These are phyloP conservation scores for Lizonia empirigonia DNA, from an alignment of 2,329 filamentous ascomycete genomes.

Conservation along the genomic window DNA sequence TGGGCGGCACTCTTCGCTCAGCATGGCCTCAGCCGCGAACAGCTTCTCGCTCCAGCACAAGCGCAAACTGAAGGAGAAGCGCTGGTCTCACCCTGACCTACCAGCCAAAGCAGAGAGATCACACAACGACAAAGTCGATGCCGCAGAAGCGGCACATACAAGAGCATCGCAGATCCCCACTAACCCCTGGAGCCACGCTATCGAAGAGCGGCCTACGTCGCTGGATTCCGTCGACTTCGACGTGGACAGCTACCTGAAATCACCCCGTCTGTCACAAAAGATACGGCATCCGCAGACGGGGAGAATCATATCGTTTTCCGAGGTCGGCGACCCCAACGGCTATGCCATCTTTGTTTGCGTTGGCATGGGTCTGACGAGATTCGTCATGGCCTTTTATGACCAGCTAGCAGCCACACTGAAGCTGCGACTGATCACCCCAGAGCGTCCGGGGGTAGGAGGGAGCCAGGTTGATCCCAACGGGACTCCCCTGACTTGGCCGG, in stretches of 20 bases:
- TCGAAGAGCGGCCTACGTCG: slow-evolving; percentile 76
- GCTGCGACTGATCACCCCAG: slow-evolving; percentile 87
- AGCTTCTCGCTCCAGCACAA: slow-evolving; percentile 39
- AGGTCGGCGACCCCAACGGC: slow-evolving; percentile 90
- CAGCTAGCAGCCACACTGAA: slow-evolving; percentile 89
- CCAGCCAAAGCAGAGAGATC: slow-evolving; percentile 46
- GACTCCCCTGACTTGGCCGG: slow-evolving; percentile 91
- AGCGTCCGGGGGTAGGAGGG: slow-evolving; percentile 90
- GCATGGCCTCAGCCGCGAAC: slow-evolving; percentile 30
- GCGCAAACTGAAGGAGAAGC: slow-evolving; percentile 44
- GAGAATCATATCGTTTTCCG: slow-evolving; percentile 90
- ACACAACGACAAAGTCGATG: slow-evolving; percentile 42
- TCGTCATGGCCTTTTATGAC: slow-evolving; percentile 96
- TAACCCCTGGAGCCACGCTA: slow-evolving; percentile 46
- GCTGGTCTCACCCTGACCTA: slow-evolving; percentile 49
- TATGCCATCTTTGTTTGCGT: slow-evolving; percentile 96
- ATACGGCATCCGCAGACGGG: slow-evolving; percentile 85
- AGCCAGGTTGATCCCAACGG: slow-evolving; percentile 85
- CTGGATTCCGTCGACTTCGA: slow-evolving; percentile 88
- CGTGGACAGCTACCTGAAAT: slow-evolving; percentile 82
- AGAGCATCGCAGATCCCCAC: slow-evolving; percentile 11
- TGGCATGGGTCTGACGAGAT: slow-evolving; percentile 95
- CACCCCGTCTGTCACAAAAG: slow-evolving; percentile 84
- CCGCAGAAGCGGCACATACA: slow-evolving; percentile 27
- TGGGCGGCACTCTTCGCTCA: slow-evolving; percentile 38